Base-by-base conservation (phyloP, 2,329 filamentous ascomycete genomes). In the Ascochyta pisi region DNA sequence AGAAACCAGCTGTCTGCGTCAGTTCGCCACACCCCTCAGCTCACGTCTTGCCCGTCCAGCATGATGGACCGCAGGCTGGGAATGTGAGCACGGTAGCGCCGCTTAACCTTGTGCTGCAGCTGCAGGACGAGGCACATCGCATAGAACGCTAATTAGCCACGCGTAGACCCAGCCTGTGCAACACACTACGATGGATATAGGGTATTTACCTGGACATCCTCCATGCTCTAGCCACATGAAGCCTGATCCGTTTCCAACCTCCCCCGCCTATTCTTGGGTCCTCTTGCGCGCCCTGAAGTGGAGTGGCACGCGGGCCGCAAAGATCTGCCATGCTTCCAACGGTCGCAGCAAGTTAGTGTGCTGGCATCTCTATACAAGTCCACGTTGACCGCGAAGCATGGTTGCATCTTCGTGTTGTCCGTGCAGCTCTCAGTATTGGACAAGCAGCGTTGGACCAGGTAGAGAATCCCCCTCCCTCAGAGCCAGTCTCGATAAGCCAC, bases 231-330 rank as follows among this genome's bases (percentile, higher is more conserved):
- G 52, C 66, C 48, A 23, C 8, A 49, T 60, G 23, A 33, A 51
- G 68, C 10, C 49, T 60, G 43, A 62, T 66, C 50, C 48, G 67
- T 68, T 69, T 68, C 42, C 24, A 50, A 31, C 34, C 50, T 58
- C 49, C 54, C 55, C 65, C 50, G 59, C 47, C 68, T 73, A 72
- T 69, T 69, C 67, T 71, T 68, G 63, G 68, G 60, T 54, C 53
- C 41, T 49, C 60, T 62, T 44, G 42, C 47, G 37, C 47, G 40
- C 26, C 23, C 34, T 45, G 42, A 37, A 45, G 56, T 58, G 43
- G 42, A 46, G 54, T 58, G 61, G 50, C 61, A 58, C 54, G 60
- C 60, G 58, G 62, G 50, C 60, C 57, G 51, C 41, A 48, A 29
- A 35, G 38, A 55, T 47, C 45, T 50, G 40, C 50, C 54, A 56